Percentiles rank a stretch among this genome's conserved stretches.
Conservation (phyloP, 2,329 filamentous ascomycete species). For the Thelonectria discophora region DNA sequence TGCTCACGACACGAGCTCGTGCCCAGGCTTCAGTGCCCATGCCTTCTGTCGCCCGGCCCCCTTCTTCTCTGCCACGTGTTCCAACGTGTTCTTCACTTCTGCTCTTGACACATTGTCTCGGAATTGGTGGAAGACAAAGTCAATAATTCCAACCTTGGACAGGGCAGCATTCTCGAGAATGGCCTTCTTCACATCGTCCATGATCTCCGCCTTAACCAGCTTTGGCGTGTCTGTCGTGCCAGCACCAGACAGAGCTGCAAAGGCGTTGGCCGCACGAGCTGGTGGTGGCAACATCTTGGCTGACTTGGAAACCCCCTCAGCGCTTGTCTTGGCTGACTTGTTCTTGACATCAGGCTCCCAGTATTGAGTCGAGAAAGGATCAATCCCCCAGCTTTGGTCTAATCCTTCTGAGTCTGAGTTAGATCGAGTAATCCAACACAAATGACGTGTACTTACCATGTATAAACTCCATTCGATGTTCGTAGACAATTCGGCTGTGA, state of each 20-base stretch:
- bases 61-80: constrained; percentile 52
- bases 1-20: constrained; percentile 45
- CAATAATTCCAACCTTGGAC: constrained; percentile 53
- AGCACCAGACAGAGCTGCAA: constrained; percentile 45
- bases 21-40: constrained; percentile 52
- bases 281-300: constrained; percentile 47
- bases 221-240: constrained; percentile 37
- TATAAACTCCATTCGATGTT: constrained; percentile 79
- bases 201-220: constrained; percentile 50
- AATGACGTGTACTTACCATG: constrained; percentile 61
- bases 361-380: constrained; percentile 85
- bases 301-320: constrained; percentile 21
- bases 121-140: constrained; percentile 52
- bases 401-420: constrained; percentile 52
- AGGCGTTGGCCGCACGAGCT: constrained; percentile 47
- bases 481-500: constrained; percentile 60
- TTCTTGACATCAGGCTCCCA: constrained; percentile 65
- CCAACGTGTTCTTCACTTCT: constrained; percentile 55
- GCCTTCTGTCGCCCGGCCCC: constrained; percentile 49
- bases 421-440: constrained; percentile 12
- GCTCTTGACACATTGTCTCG: constrained; percentile 48
- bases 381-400: constrained; percentile 66
- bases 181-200: constrained; percentile 53
- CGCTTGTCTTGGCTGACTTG: constrained; percentile 12
- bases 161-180: constrained; percentile 52